These are phyloP conservation scores for Zymoseptoria brevis DNA, from an alignment of 2,329 filamentous ascomycete genomes.

Conservation along the genomic window DNA sequence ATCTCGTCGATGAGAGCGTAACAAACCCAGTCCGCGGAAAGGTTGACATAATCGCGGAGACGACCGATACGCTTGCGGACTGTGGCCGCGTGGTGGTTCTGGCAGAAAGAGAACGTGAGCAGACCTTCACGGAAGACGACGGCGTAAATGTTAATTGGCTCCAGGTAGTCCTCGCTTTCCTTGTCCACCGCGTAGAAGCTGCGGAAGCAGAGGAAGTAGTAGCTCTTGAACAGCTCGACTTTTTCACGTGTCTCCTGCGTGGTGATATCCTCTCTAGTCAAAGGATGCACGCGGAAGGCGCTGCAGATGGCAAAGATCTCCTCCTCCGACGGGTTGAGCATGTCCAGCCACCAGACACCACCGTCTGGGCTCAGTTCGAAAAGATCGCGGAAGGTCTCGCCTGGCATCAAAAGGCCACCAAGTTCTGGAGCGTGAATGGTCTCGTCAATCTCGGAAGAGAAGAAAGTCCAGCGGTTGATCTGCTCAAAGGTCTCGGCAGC, in stretches of 20 bases:
- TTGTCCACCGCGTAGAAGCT: conserved; percentile 83
- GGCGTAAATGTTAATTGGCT: conserved; percentile 93
- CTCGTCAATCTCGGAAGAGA: conserved; percentile 88
- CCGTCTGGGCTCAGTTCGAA: conserved; percentile 64
- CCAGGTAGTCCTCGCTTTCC: conserved; percentile 72
- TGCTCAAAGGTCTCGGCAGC: conserved; percentile 15
- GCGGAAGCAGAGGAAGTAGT: conserved; percentile 97
- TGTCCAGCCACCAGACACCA: conserved; percentile 98
- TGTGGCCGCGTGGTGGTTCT: conserved; percentile 77
- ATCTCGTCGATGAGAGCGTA: conserved; percentile 98
- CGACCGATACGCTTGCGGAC: conserved; percentile 87
- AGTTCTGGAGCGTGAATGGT: conserved; percentile 87
- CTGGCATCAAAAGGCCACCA: conserved; percentile 78
- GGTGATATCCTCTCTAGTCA: conserved; percentile 93
- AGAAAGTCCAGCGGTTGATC: conserved; percentile 86
- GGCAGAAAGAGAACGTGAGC: conserved; percentile 85
- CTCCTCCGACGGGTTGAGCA: conserved; percentile 80
- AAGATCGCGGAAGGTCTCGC: conserved; percentile 80
- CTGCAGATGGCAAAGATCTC: conserved; percentile 84
- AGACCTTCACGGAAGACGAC: conserved; percentile 94
- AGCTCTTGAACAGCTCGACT: conserved; percentile 93
- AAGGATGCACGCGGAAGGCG: conserved; percentile 88
- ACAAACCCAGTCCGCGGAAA: conserved; percentile 98
- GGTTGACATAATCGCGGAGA: conserved; percentile 86
- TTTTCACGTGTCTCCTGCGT: conserved; percentile 96